Evolutionary conservation across 169 alveolate species (phyloP), one percentile per base, ranked within the genome.

Genomic region (Amoebophrya sp.): DNA sequence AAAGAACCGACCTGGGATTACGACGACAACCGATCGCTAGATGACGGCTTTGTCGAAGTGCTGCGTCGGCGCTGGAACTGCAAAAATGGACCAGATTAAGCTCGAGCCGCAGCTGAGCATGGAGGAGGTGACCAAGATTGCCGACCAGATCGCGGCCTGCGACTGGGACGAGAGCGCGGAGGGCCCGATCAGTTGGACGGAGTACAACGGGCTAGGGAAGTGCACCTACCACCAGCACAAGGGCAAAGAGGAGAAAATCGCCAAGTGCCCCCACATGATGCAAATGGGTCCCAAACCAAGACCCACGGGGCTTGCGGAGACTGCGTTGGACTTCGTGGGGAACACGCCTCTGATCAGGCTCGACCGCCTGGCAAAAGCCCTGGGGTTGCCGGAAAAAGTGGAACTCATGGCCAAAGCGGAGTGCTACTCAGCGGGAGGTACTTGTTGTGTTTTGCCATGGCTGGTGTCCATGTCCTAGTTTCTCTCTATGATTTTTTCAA

Each of bases 321-420:
- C 83, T 2, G 83, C 83, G 29, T 25, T 66, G 12, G 83, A 66
- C 83, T 66, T 66, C 83, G 83, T 66, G 32, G 83, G 83, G 10
- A 66, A 66, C 83, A 66, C 83, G 38, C 83, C 83, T 1, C 35
- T 66, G 83, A 66, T 66, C 83, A 66, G 18, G 83, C 83, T 66
- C 35, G 83, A 66, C 35, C 83, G 83, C 1, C 83, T 66, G 10
- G 35, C 29, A 25, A 66, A 66, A 25, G 83, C 83, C 35, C 35
- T 66, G 83, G 83, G 10, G 83, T n/a, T 66, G 83, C 83, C 83
- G 32, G 83, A 7, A 66, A 25, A 25, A 66, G 38, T 66, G 38
- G 83, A 66, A 25, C 83, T 66, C 83, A 25, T 25, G 38, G 12
- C 35, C 35, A 66, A 66, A n/a, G 29, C 39, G 10, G 83, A 66